Evolutionary conservation across 1,139 yeast genomes (phyloP), one percentile per base, ranked within the genome.

Genomic region (Debaryomycetaceae sp.): DNA sequence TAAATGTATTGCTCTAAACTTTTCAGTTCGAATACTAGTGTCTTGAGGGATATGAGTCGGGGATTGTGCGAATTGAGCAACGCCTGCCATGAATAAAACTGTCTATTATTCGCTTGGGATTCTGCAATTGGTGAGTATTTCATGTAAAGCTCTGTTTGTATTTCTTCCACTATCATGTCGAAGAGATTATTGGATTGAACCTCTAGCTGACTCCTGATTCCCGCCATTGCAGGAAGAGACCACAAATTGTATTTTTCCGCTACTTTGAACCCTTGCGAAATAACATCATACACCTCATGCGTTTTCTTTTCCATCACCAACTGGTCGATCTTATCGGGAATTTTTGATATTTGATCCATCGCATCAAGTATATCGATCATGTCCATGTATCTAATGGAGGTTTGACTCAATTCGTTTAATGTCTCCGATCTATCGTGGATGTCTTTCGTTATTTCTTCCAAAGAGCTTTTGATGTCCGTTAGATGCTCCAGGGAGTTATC

Each of bases 131-230:
- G 42, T 7, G 49, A 47, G 39, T 55, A 57, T 54, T 84, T 86
- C 45, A 87, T 70, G 58, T 87, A 91, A 17, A 90, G 70, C 47
- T 88, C 87, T 46, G 76, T 79, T 49, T 82, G 85, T 38, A 90
- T 68, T 58, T 90, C 97, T 51, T 87, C 96, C 20, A 88, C 70
- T 24, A 90, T 70, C 57, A 81, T 81, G 45, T 85, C 89, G 56
- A 86, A 85, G 39, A 91, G 64, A 43, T 76, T 75, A 57, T 72
- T 83, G 37, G 83, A 81, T 55, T 87, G 96, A 6, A 75, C 60
- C 41, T 80, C 80, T 35, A 89, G 67, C 52, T 83, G 84, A 35
- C 71, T 72, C 48, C 78, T 81, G 11, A 84, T 66, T 5, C 82
- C 75, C 38, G 66, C 66, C 63, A 89, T 70, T 0, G 87, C 83